These are phyloP conservation scores for Hypoxylon sp. DNA, from an alignment of 2,329 filamentous ascomycete species.

Conservation along the genomic window DNA sequence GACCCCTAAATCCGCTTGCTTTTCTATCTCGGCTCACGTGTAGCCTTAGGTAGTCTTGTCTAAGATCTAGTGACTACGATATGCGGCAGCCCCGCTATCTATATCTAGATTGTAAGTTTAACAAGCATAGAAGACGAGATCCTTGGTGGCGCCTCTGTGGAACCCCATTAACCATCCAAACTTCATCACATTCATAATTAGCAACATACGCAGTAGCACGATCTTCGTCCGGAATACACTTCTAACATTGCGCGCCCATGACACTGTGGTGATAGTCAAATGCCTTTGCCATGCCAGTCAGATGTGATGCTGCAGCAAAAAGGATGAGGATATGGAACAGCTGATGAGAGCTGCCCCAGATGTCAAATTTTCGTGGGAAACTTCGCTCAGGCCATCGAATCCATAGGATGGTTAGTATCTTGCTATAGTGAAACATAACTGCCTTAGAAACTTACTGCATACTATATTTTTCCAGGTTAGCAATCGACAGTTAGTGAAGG, in stretches of 20 bases:
- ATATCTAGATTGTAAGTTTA: neutral
- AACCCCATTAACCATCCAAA: neutral
- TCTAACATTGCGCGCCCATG: slow-evolving; percentile 66
- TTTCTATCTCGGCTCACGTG: neutral
- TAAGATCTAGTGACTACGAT: neutral
- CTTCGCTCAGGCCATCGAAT: slow-evolving; percentile 86
- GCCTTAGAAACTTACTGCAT: slow-evolving; percentile 73
- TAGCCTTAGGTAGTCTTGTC: neutral
- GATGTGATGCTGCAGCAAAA: slow-evolving; percentile 83
- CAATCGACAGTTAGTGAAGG: neutral
- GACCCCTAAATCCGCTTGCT: neutral
- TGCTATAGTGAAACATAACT: slow-evolving; percentile 2
- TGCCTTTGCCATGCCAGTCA: slow-evolving; percentile 84
- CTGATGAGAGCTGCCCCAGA: slow-evolving; percentile 94
- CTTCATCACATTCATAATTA: neutral
- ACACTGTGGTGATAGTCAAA: slow-evolving; percentile 86
- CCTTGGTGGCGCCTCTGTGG: neutral
- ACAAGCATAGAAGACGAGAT: neutral
- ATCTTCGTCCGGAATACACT: neutral
- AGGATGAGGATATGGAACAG: slow-evolving; percentile 95
- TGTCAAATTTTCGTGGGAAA: slow-evolving; percentile 85
- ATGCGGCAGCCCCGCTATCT: neutral
- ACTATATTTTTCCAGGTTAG: slow-evolving; percentile 57
- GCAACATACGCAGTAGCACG: neutral
- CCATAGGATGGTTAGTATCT: slow-evolving; percentile 58